Conservation (phyloP, 2,329 filamentous ascomycete species). For the Aureobasidium sp. region DNA sequence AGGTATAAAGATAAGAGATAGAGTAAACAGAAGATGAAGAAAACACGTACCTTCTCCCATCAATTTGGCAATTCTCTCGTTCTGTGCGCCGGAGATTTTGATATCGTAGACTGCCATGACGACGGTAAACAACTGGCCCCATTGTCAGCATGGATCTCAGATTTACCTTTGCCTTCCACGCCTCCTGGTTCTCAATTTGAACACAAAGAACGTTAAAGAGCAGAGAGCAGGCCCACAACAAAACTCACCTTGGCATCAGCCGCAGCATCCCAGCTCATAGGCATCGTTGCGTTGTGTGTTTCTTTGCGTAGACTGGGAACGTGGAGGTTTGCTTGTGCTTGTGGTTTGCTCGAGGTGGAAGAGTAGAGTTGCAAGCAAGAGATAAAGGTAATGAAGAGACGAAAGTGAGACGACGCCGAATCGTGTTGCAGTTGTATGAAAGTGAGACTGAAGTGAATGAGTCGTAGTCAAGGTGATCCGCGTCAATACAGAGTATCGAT, state of each 20-base stretch:
- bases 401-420: too few relatives aligned
- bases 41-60: conserved; percentile 24
- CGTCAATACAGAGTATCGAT: neutral
- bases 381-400: too few relatives aligned
- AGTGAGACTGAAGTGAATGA: neutral
- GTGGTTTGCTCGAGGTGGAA: too few relatives aligned
- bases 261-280: conserved; percentile 27
- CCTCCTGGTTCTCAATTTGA: neutral
- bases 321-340: neutral
- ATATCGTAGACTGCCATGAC: conserved; percentile 27
- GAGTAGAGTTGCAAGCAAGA: too few relatives aligned
- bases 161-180: too few relatives aligned
- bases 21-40: neutral
- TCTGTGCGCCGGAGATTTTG: conserved; percentile 22
- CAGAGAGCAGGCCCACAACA: neutral
- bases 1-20: neutral
- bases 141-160: neutral
- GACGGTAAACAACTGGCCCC: conserved; percentile 22
- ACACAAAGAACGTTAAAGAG: neutral
- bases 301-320: too few relatives aligned
- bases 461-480: too few relatives aligned
- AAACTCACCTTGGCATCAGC: conserved; percentile 26
- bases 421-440: neutral
- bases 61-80: conserved; percentile 22
- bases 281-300: conserved; percentile 21